These are phyloP conservation scores for Diplodia seriata DNA, from an alignment of 2,329 filamentous ascomycete species.

Conservation along the genomic window DNA sequence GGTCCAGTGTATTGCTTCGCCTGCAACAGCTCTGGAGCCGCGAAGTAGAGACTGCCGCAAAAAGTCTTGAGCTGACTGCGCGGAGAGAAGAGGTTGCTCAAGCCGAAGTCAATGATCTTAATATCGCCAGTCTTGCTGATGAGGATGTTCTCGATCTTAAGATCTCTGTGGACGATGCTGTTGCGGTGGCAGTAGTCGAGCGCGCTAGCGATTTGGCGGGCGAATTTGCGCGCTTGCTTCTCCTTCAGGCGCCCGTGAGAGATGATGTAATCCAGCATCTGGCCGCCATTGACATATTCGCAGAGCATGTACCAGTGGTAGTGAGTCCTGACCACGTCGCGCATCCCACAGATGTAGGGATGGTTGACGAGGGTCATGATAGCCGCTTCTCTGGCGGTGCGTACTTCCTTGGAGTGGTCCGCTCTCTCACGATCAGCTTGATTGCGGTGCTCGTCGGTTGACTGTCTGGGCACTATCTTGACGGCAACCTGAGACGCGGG, in stretches of 20 bases:
- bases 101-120: constrained; percentile 98
- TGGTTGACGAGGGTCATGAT: constrained; percentile 95
- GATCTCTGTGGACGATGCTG: constrained; percentile 94
- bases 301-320: constrained; percentile 99
- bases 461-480: constrained; percentile 93
- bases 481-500: constrained; percentile 75
- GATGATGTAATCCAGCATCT: constrained; percentile 99
- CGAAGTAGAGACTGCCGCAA: constrained; percentile 97
- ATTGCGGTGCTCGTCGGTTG: constrained; percentile 80
- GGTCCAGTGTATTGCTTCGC: constrained; percentile 94
- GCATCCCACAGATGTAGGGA: constrained; percentile 93
- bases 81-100: constrained; percentile 95
- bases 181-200: constrained; percentile 98
- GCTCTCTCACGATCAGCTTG: constrained; percentile 82
- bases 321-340: constrained; percentile 92
- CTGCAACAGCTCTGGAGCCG: constrained; percentile 91
- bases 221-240: constrained; percentile 97
- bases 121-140: constrained; percentile 99
- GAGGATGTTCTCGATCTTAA: constrained; percentile 99
- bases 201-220: constrained; percentile 93
- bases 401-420: constrained; percentile 94
- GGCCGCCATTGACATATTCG: constrained; percentile 97
- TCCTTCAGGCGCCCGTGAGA: constrained; percentile 97
- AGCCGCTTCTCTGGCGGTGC: constrained; percentile 92
- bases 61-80: constrained; percentile 89